phyloP scores from a whole-genome alignment of 1,139 yeast species.

The Nakaseomyces uthaithaninus region DNA sequence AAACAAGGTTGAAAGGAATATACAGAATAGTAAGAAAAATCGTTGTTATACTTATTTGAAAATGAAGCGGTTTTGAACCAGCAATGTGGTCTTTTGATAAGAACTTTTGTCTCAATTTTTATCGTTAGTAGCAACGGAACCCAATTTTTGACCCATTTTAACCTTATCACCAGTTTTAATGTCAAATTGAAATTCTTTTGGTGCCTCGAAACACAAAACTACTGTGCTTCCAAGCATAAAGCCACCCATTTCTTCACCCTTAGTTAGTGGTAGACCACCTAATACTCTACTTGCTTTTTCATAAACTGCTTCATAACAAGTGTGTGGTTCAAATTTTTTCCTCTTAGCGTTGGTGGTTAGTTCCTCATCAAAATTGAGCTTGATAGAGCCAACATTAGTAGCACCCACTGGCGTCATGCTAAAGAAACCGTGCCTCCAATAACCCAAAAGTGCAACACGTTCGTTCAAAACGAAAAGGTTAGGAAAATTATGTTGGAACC shows the following conservation, averaged over 20 bases:
- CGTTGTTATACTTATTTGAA: too few relatives aligned
- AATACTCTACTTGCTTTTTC: slow-evolving; percentile 67
- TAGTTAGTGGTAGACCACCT: slow-evolving; percentile 80
- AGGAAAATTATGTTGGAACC: slow-evolving; percentile 78
- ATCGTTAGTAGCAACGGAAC: slow-evolving; percentile 35
- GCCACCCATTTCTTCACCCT: slow-evolving; percentile 97
- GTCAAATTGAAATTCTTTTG: slow-evolving; percentile 62
- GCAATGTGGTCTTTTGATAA: too few relatives aligned
- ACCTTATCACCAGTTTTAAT: slow-evolving; percentile 68
- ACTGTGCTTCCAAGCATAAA: slow-evolving; percentile 94
- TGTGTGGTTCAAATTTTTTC: slow-evolving; percentile 42
- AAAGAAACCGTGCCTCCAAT: slow-evolving; percentile 95
- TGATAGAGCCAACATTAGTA: slow-evolving; percentile 93
- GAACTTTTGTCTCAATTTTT: slow-evolving; percentile 23
- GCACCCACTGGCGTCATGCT: slow-evolving; percentile 99
- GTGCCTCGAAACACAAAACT: slow-evolving; percentile 94
- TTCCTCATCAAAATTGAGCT: slow-evolving; percentile 85
- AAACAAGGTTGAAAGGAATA: too few relatives aligned
- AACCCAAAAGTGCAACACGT: slow-evolving; percentile 88
- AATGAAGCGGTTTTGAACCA: too few relatives aligned
- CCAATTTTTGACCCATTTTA: slow-evolving; percentile 78
- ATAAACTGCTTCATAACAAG: slow-evolving; percentile 93
- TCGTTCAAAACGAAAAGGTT: slow-evolving; percentile 89
- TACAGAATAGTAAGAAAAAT: too few relatives aligned
- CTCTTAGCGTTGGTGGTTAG: slow-evolving; percentile 60